Evolutionary conservation across 371 early-diverging fungal species (phyloP).

Genomic region (Chytridiales sp.): DNA sequence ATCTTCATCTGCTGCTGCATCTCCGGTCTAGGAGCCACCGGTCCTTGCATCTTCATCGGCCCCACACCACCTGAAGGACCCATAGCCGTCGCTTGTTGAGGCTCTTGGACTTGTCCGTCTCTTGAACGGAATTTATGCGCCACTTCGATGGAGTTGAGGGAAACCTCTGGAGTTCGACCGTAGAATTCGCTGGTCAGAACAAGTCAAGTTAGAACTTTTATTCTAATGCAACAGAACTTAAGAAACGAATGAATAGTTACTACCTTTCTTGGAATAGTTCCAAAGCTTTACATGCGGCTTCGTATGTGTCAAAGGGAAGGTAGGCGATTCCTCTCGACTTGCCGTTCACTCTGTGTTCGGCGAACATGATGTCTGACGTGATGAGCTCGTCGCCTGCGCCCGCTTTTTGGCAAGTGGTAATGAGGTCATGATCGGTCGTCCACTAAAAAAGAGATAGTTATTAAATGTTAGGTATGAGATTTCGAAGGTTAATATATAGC

Average conservation of each 20-base stretch:
- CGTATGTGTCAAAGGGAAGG: conserved; percentile 29
- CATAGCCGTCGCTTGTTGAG: not conserved
- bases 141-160: not conserved
- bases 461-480: too few relatives aligned
- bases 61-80: not conserved
- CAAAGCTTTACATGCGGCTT: conserved; percentile 29
- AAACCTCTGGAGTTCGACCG: not conserved
- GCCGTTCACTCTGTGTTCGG: conserved; percentile 38
- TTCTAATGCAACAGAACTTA: not conserved
- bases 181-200: not conserved
- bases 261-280: conserved; percentile 42
- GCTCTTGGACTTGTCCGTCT: not conserved
- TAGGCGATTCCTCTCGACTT: conserved; percentile 44
- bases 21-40: not conserved
- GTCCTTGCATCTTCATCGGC: not conserved
- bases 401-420: conserved; percentile 25
- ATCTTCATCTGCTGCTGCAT: not conserved
- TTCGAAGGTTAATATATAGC: too few relatives aligned
- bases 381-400: conserved; percentile 31
- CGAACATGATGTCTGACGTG: conserved; percentile 32
- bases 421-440: conserved; percentile 44
- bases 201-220: not conserved
- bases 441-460: conserved; percentile 35
- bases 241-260: not conserved
- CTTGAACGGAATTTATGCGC: not conserved